Evolutionary conservation across 768 basidiomycete genomes (phyloP).

Genomic region (Termitomyces sp.): DNA sequence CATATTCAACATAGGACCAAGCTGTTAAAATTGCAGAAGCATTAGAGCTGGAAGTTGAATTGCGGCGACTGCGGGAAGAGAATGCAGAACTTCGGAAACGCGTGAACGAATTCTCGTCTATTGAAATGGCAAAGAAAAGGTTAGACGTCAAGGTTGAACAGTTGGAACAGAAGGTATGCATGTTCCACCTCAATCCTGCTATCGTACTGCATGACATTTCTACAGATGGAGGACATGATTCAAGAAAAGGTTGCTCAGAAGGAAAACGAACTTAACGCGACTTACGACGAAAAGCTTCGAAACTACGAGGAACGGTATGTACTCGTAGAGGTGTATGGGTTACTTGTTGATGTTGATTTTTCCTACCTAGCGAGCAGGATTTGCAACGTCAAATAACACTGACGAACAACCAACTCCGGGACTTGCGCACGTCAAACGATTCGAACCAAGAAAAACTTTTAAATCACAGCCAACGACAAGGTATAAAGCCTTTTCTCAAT

Average conservation of each 20-base stretch:
- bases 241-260: constrained; percentile 87
- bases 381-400: constrained; percentile 89
- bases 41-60: constrained; percentile 67
- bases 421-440: constrained; percentile 88
- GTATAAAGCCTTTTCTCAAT: constrained; percentile 31
- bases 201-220: constrained; percentile 1
- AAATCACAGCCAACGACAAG: constrained; percentile 89
- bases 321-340: neutral
- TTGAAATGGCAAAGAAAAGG: constrained; percentile 76
- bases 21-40: constrained; percentile 88
- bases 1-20: constrained; percentile 64
- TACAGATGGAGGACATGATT: constrained; percentile 92
- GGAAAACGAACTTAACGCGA: constrained; percentile 95
- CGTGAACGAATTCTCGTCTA: constrained; percentile 55
- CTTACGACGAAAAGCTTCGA: constrained; percentile 91
- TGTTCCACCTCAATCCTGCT: neutral
- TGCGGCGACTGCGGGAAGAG: constrained; percentile 74
- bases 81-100: constrained; percentile 76
- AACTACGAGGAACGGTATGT: constrained; percentile 94
- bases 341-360: neutral
- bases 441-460: constrained; percentile 89
- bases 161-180: constrained; percentile 75
- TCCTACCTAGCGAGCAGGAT: constrained; percentile 74
- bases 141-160: constrained; percentile 70
- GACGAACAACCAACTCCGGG: constrained; percentile 84